A percentile compares a stretch with the other conserved stretches of the same genome.
Conservation (phyloP, 352 stramenopile genomes). For the Pythium dissimile region DNA sequence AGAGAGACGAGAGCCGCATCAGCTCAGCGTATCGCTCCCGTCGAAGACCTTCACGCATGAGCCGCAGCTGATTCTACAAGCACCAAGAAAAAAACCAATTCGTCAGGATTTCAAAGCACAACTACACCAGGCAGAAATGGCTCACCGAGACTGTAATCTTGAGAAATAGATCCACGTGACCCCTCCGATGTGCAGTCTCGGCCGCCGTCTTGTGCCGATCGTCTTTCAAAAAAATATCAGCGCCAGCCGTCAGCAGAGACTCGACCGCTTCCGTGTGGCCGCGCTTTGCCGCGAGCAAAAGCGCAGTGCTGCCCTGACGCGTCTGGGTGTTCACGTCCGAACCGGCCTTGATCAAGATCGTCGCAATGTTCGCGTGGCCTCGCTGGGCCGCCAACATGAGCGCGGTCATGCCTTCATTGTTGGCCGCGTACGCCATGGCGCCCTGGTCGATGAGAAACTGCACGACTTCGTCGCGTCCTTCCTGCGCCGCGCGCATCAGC, state of each 20-base stretch:
- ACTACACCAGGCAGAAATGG: neutral
- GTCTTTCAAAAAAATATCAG: slow-evolving; percentile 87
- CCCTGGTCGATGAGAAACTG: slow-evolving; percentile 69
- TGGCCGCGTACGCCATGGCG: slow-evolving; percentile 66
- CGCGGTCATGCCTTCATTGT: slow-evolving; percentile 88
- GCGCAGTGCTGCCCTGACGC: slow-evolving; percentile 79
- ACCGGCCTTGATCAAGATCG: slow-evolving; percentile 73
- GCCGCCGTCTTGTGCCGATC: slow-evolving; percentile 84
- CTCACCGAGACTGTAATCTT: slow-evolving; percentile 78
- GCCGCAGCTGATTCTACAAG: slow-evolving; percentile 60
- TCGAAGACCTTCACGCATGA: slow-evolving; percentile 76
- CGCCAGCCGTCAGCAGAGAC: slow-evolving; percentile 70
- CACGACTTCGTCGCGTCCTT: slow-evolving; percentile 77
- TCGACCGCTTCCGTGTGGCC: slow-evolving; percentile 77
- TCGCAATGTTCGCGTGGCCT: slow-evolving; percentile 77
- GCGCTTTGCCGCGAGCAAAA: slow-evolving; percentile 78
- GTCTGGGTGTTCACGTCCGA: slow-evolving; percentile 89
- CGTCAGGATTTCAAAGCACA: neutral
- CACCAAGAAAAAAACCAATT: neutral
- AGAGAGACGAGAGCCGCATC: slow-evolving; percentile 73
- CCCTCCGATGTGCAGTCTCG: slow-evolving; percentile 75
- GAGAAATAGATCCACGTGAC: slow-evolving; percentile 78
- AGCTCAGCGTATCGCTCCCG: slow-evolving; percentile 64
- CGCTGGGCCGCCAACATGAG: slow-evolving; percentile 84
- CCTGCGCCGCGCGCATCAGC: slow-evolving; percentile 82